Evolutionary conservation across 2,329 filamentous ascomycete genomes (phyloP).

Genomic region (Xylariaceae sp.): DNA sequence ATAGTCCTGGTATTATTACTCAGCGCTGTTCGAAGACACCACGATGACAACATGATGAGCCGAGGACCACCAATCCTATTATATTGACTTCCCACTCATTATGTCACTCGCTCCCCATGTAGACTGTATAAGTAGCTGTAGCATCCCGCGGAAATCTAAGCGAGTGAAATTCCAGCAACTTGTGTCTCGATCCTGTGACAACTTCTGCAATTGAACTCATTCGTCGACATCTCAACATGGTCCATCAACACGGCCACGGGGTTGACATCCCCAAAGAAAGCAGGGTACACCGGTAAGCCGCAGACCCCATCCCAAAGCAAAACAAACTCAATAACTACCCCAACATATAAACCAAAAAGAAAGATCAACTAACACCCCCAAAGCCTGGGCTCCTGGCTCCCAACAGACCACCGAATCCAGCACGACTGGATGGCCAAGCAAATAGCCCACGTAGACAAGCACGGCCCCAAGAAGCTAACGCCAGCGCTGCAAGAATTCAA

Average conservation of each 20-base stretch:
- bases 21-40: background rate
- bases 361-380: slow-evolving; percentile 23
- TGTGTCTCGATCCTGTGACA: background rate
- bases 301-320: background rate
- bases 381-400: slow-evolving; percentile 52
- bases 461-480: slow-evolving; percentile 46
- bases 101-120: background rate
- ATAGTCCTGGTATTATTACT: background rate
- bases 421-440: slow-evolving; percentile 58
- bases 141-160: too few species aligned
- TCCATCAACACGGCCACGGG: slow-evolving; percentile 47
- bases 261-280: slow-evolving; percentile 49
- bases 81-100: background rate
- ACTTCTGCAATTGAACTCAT: background rate
- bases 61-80: slow-evolving; percentile 13
- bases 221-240: slow-evolving; percentile 37
- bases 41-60: slow-evolving; percentile 27
- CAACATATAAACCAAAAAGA: background rate
- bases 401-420: slow-evolving; percentile 58
- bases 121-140: too few species aligned
- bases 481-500: slow-evolving; percentile 63
- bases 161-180: background rate
- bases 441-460: slow-evolving; percentile 51
- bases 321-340: background rate
- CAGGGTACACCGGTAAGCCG: slow-evolving; percentile 43